phyloP scores from a whole-genome alignment of 2,329 filamentous ascomycete genomes.

The Talaromyces sp. region DNA sequence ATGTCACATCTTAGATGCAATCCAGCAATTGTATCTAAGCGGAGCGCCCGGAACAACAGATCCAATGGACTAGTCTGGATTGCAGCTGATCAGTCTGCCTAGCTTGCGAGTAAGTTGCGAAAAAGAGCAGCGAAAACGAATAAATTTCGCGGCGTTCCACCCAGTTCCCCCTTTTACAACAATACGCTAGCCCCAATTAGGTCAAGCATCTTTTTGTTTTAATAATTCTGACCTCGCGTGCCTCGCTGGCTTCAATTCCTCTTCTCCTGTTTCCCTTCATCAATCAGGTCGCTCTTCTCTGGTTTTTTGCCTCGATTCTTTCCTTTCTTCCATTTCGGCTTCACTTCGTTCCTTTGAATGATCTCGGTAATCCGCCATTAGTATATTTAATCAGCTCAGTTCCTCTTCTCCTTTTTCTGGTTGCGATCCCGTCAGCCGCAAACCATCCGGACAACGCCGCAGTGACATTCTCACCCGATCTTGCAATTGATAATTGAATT shows the following conservation, averaged over 20 bases:
- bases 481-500: background rate
- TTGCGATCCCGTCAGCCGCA: slow-evolving; percentile 1
- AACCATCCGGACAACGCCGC: background rate
- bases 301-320: slow-evolving; percentile 9
- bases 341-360: background rate
- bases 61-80: background rate
- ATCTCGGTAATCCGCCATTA: background rate
- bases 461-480: background rate
- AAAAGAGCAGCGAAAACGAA: background rate
- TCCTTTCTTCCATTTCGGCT: background rate
- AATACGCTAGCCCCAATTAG: background rate
- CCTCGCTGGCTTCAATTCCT: slow-evolving; percentile 39
- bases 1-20: background rate
- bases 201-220: background rate
- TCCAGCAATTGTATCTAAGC: background rate
- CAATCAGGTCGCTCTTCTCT: slow-evolving; percentile 18
- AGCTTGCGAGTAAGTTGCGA: slow-evolving; percentile 12
- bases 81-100: background rate
- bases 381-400: background rate
- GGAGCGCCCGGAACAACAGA: background rate
- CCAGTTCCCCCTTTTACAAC: slow-evolving; percentile 10
- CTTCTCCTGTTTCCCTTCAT: slow-evolving; percentile 21
- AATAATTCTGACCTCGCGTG: slow-evolving; percentile 4
- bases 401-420: background rate
- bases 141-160: background rate